Evolutionary conservation across 345 rosid species (phyloP).

Genomic region (Capsella bursapastoris): DNA sequence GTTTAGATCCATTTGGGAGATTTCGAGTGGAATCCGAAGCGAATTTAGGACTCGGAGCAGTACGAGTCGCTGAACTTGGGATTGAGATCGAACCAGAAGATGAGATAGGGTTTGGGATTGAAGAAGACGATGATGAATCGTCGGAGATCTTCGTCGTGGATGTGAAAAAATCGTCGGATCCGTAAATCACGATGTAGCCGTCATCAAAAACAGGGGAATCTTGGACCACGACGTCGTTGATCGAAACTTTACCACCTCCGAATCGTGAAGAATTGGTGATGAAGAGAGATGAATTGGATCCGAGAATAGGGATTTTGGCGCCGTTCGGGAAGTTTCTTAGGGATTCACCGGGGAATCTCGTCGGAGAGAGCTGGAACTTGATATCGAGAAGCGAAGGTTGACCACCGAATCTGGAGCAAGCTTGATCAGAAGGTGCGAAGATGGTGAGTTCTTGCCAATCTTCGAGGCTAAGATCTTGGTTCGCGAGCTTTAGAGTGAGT

Average conservation of each 20-base stretch:
- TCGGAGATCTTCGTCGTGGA: constrained; percentile 9
- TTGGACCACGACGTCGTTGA: constrained; percentile 46
- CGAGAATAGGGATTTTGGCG: constrained; percentile 48
- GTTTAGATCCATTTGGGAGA: background rate
- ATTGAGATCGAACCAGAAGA: constrained; percentile 14
- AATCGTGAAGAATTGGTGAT: constrained; percentile 35
- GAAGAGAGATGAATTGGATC: constrained; percentile 38
- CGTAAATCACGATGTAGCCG: constrained; percentile 45
- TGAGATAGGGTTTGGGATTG: constrained; percentile 23
- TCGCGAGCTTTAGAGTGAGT: constrained; percentile 47
- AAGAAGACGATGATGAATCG: constrained; percentile 24
- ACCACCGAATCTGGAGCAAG: constrained; percentile 45
- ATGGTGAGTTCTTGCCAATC: constrained; percentile 47
- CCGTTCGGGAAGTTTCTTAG: constrained; percentile 42
- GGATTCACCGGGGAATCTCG: constrained; percentile 33
- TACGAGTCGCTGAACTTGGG: constrained; percentile 24
- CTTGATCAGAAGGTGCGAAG: constrained; percentile 49
- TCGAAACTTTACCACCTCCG: background rate
- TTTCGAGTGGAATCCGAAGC: background rate
- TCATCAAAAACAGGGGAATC: constrained; percentile 47
- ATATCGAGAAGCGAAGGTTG: constrained; percentile 49
- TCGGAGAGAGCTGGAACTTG: constrained; percentile 48
- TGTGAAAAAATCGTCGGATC: constrained; percentile 45
- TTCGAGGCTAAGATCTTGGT: constrained; percentile 39
- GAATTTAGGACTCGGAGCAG: constrained; percentile 15